A percentile compares a stretch with the other conserved stretches of the same genome.
Evolutionary conservation across 2,329 filamentous ascomycete species (phyloP).

Genomic region (Colletotrichum limetticola): DNA sequence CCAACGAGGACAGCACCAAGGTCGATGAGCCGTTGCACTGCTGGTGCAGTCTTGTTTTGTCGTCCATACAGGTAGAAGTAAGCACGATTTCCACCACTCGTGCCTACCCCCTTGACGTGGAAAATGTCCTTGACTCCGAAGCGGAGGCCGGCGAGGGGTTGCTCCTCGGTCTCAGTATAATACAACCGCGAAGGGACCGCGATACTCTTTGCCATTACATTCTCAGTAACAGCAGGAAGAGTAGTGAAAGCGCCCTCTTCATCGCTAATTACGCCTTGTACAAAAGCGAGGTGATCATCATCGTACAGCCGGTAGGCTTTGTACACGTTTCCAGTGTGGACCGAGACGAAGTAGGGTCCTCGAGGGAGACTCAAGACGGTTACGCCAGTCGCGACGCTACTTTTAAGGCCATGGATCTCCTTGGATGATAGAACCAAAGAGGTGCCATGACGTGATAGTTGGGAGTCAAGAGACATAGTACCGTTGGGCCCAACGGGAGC

Average conservation of each 20-base stretch:
- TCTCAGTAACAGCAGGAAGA: conserved; percentile 11
- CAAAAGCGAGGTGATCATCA: conserved; percentile 25
- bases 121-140: conserved; percentile 69
- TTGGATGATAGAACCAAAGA: neutral
- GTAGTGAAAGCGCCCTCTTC: neutral
- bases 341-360: conserved; percentile 32
- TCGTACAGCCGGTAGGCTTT: conserved; percentile 33
- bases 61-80: conserved; percentile 63
- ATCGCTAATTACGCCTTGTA: conserved; percentile 7
- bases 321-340: conserved; percentile 18
- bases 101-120: conserved; percentile 62
- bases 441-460: neutral
- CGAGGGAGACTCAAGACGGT: conserved; percentile 12
- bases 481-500: neutral
- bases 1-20: conserved; percentile 62
- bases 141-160: conserved; percentile 61
- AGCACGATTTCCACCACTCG: conserved; percentile 63
- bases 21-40: conserved; percentile 66
- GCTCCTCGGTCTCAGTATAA: conserved; percentile 47
- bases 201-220: conserved; percentile 20
- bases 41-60: conserved; percentile 56
- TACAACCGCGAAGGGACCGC: conserved; percentile 63
- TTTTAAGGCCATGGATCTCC: neutral
- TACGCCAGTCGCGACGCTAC: neutral
- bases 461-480: neutral